phyloP scores from a whole-genome alignment of 108 stramenopile genomes.

The Nitzschia sp. region DNA sequence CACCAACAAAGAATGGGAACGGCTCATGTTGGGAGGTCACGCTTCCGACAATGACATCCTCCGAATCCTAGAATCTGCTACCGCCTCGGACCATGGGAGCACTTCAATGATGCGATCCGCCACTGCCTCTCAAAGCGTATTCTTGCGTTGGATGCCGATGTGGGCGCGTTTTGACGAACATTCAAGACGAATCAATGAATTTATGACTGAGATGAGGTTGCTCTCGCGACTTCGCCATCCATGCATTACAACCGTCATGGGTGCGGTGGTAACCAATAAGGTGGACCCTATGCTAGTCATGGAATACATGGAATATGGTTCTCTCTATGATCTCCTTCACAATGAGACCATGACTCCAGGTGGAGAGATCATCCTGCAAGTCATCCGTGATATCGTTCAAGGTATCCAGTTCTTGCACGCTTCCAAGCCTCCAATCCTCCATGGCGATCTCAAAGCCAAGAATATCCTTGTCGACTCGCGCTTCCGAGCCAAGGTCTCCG shows the following conservation, averaged over 20 bases:
- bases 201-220: slow-evolving; percentile 56
- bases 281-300: slow-evolving; percentile 58
- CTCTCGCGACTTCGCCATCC: slow-evolving; percentile 62
- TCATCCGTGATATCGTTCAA: slow-evolving; percentile 51
- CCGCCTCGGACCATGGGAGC: slow-evolving; percentile 7
- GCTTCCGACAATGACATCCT: slow-evolving; percentile 10
- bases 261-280: slow-evolving; percentile 28
- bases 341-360: slow-evolving; percentile 52
- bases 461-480: slow-evolving; percentile 52
- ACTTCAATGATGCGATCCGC: too few species aligned
- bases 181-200: slow-evolving; percentile 28
- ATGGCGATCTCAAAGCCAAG: slow-evolving; percentile 50
- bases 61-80: slow-evolving; percentile 5
- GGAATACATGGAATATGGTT: slow-evolving; percentile 64
- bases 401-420: slow-evolving; percentile 61
- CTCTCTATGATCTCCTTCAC: slow-evolving; percentile 56
- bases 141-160: neutral
- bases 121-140: neutral
- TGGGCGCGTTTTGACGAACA: slow-evolving; percentile 5
- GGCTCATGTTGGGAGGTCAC: neutral
- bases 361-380: slow-evolving; percentile 55
- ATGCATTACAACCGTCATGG: slow-evolving; percentile 59
- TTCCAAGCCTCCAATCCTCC: slow-evolving; percentile 47
- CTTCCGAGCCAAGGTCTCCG: slow-evolving; percentile 52
- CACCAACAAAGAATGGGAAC: slow-evolving; percentile 12